Conservation (phyloP, 1,139 yeast genomes). For the Blastobotrys indianensis region DNA sequence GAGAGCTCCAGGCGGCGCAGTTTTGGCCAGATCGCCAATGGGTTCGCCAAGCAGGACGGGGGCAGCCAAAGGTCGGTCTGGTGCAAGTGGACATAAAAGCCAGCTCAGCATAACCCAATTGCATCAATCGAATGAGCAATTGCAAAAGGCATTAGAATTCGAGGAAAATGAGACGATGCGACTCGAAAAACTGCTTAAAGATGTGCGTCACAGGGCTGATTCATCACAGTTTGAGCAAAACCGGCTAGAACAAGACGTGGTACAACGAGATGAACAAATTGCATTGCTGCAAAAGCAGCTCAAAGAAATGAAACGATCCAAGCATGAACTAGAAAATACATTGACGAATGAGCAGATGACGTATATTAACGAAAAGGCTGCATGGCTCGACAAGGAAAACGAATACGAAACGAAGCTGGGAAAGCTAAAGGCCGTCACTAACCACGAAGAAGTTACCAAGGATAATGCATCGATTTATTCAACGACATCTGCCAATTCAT, state of each 20-base stretch:
- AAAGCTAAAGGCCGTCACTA: conserved; percentile 11
- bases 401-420: conserved; percentile 23
- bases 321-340: conserved; percentile 24
- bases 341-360: conserved; percentile 27
- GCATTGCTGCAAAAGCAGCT: conserved; percentile 21
- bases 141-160: conserved; percentile 25
- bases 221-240: conserved; percentile 21
- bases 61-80: neutral
- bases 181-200: conserved; percentile 22
- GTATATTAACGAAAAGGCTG: conserved; percentile 31
- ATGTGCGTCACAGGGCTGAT: conserved; percentile 19
- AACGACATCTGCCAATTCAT: neutral
- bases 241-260: conserved; percentile 31
- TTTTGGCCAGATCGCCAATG: neutral
- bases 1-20: neutral
- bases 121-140: conserved; percentile 16
- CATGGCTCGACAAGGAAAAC: conserved; percentile 31
- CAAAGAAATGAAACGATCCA: conserved; percentile 21
- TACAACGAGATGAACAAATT: conserved; percentile 23
- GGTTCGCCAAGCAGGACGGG: neutral
- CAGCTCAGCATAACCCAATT: conserved; percentile 5
- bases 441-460: neutral
- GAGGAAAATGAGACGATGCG: conserved; percentile 26
- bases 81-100: neutral
- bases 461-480: neutral